Evolutionary conservation across 2,329 filamentous ascomycete genomes (phyloP), one percentile per base, ranked within the genome.

Genomic region (Ustulina deusta): DNA sequence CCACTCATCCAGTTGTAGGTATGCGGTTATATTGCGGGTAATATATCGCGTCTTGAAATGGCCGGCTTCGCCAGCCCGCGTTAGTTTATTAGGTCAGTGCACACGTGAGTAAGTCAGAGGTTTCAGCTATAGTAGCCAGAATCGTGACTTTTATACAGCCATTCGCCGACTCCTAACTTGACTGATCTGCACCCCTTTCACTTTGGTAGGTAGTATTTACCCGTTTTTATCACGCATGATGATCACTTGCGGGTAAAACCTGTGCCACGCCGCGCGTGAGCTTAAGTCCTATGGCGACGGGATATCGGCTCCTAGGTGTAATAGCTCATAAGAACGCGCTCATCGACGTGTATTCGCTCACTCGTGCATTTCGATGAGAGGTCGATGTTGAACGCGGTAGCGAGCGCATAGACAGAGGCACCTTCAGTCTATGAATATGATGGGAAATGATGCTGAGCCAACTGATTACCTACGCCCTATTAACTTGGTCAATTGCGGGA

Each of bases 111-210:
- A 7, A n/a, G 42, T 46, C 4, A 29, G 38, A 3, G 32, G 59
- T 62, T 62, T 62, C 59, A 55, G 13, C 27, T 61, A 64, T 34
- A 52, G 46, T 64, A 22, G 11, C 38, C 22, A 25, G 52, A n/a
- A 32, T 9, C 15, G 32, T 42, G 9, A 15, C 29, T 38, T 6
- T 44, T 11, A 32, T 56, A 63, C 34, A 6, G 42, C 55, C 11
- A 22, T 32, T 49, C 51, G 29, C 32, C 17, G 17, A 32, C 25
- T 46, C 52, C 34, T 13, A 49, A 40, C 36, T 17, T 3, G 27
- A 52, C 27, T 20, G 25, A 1, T 22, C 10, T 25, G 11, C 20
- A 11, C 10, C 20, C 20, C 42, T 64, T n/a, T 57, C 27, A 20
- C 25, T 32, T 25, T 58, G 6, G 11, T 46, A 3, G 13, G 20